These are phyloP conservation scores for Lactarius sanguifluus DNA, from an alignment of 768 basidiomycete genomes.

Conservation along the genomic window DNA sequence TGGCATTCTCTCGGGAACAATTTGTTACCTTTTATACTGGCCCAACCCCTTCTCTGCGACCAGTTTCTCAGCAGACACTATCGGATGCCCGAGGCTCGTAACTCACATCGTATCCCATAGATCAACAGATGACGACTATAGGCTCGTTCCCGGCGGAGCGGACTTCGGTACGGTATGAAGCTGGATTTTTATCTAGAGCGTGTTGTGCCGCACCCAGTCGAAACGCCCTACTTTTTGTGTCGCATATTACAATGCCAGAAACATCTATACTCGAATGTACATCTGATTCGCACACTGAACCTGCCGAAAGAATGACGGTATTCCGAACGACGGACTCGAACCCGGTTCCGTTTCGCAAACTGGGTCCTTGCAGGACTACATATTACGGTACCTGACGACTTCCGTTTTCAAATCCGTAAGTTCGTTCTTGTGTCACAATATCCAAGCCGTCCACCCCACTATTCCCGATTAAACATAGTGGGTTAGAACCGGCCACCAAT, in stretches of 20 bases:
- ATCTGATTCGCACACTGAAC: not conserved
- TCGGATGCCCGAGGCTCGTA: slow-evolving; percentile 44
- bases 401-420: not conserved
- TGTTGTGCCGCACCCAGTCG: not conserved
- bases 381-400: slow-evolving; percentile 1
- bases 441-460: not conserved
- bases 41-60: slow-evolving; percentile 55
- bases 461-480: not conserved
- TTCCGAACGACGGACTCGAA: not conserved
- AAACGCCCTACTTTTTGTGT: slow-evolving; percentile 2
- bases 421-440: not conserved
- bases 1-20: slow-evolving; percentile 49
- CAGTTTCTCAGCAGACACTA: slow-evolving; percentile 37
- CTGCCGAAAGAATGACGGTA: not conserved
- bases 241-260: not conserved
- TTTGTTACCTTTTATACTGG: slow-evolving; percentile 64
- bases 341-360: not conserved
- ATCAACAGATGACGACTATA: slow-evolving; percentile 43
- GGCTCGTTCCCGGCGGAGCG: slow-evolving; percentile 36
- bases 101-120: slow-evolving; percentile 29
- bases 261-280: not conserved
- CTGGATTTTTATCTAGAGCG: not conserved
- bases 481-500: not conserved
- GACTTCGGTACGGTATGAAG: slow-evolving; percentile 14
- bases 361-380: not conserved